Conservation (phyloP, 2,329 filamentous ascomycete species). For the Verticillium albo-atrum region DNA sequence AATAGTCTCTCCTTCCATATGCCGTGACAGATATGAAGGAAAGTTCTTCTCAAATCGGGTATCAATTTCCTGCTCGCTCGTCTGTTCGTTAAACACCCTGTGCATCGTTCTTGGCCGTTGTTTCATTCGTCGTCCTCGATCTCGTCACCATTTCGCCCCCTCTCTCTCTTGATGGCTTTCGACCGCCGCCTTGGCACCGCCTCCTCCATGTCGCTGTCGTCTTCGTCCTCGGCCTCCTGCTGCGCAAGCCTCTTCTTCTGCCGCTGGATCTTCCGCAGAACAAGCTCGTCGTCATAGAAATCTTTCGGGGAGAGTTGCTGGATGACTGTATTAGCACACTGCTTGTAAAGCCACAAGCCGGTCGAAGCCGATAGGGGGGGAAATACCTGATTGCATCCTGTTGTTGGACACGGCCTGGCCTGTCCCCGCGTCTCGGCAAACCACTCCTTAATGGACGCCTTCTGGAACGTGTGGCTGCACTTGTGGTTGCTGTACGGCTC, state of each 20-base stretch:
- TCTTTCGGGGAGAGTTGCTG: constrained; percentile 48
- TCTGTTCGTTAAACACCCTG: neutral
- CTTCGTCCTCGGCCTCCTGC: constrained; percentile 26
- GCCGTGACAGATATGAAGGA: neutral
- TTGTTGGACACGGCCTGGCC: constrained; percentile 55
- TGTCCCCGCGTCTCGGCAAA: constrained; percentile 33
- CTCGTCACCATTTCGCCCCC: constrained; percentile 5
- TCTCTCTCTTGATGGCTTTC: neutral
- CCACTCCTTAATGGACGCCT: constrained; percentile 53
- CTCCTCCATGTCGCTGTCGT: neutral
- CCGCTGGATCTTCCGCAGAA: constrained; percentile 55
- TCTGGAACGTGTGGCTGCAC: constrained; percentile 72
- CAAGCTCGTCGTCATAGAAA: constrained; percentile 50
- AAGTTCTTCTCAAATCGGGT: neutral
- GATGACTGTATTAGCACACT: constrained; percentile 1
- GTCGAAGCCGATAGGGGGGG: no score
- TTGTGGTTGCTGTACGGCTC: constrained; percentile 62
- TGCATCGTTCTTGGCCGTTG: neutral
- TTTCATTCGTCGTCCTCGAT: constrained; percentile 7
- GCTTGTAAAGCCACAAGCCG: neutral
- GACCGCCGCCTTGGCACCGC: neutral
- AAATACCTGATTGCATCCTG: constrained; percentile 56
- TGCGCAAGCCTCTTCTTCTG: constrained; percentile 34
- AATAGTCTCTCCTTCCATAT: neutral
- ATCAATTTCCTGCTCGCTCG: neutral